Conservation (phyloP, 1,139 yeast genomes). For the Pichia sp. region DNA sequence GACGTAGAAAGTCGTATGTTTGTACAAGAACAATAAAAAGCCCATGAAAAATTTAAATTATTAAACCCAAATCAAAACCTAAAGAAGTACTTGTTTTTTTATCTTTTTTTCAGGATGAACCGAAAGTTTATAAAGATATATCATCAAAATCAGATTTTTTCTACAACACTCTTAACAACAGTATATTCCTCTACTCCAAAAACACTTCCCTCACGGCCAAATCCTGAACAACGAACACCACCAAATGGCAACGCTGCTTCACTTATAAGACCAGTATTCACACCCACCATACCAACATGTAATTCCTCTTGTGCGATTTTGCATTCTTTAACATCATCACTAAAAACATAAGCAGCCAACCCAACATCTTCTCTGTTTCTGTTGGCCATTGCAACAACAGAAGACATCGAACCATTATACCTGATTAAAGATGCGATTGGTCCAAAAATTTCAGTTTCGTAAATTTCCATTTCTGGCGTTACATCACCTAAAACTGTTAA, state of each 20-base stretch:
- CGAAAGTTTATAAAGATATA: too few relatives aligned
- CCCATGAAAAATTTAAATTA: too few relatives aligned
- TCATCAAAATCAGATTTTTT: too few relatives aligned
- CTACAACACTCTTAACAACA: slow-evolving; percentile 53
- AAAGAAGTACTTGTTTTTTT: too few relatives aligned
- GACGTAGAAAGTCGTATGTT: too few relatives aligned
- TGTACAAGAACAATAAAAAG: too few relatives aligned
- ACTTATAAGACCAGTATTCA: slow-evolving; percentile 67
- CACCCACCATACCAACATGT: slow-evolving; percentile 78
- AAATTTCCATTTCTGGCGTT: slow-evolving; percentile 55
- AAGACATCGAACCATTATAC: slow-evolving; percentile 53
- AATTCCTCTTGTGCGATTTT: slow-evolving; percentile 64
- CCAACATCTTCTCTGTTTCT: slow-evolving; percentile 64
- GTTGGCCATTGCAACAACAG: slow-evolving; percentile 2
- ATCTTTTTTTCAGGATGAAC: too few relatives aligned
- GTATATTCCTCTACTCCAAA: slow-evolving; percentile 74
- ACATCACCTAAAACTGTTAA: slow-evolving; percentile 70
- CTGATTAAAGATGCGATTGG: slow-evolving; percentile 77
- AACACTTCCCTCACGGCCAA: slow-evolving; percentile 76
- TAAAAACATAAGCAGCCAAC: slow-evolving; percentile 74
- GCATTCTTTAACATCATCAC: slow-evolving; percentile 55
- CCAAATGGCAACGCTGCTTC: slow-evolving; percentile 76
- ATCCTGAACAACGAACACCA: slow-evolving; percentile 74
- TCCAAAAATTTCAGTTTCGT: slow-evolving; percentile 81
- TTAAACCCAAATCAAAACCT: too few relatives aligned